Evolutionary conservation across 208 protist species (phyloP), one percentile per base, ranked within the genome.

Genomic region (Wallacemonas rigidus): DNA sequence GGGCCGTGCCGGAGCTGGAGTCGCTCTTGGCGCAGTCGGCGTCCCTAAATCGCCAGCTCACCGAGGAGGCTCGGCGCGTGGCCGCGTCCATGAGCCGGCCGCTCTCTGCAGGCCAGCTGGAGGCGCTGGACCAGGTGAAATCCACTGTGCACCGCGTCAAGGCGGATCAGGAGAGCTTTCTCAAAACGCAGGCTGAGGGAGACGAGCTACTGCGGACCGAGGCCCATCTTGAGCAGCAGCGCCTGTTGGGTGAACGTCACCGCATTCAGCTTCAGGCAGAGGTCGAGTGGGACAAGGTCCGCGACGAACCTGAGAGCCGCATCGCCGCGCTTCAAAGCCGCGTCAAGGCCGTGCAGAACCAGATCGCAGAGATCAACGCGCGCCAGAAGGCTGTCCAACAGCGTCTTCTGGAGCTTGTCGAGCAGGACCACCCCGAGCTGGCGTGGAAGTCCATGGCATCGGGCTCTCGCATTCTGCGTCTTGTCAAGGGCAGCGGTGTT

Each of bases 241-340:
- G 87, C 1, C 80, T 92, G 7, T 15, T 87, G 55, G 60, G 64
- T 7, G 87, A 92, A 75, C 81, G 80, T 2, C 83, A 89, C 63
- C 87, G 87, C 60, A 92, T 92, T 48, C 78, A 88, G 68, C 60
- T 92, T 38, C 81, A 92, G 74, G 87, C 82, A 1, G 87, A 92
- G 72, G 62, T 90, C n/a, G 84, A 92, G 73, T 92, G 87, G 87
- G 69, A 76, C 56, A 88, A 90, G 78, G 83, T 92, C 41, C 75
- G 75, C 15, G 87, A 92, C 64, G 83, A 89, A 67, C 81, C 83
- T 8, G 70, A 80, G 74, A 63, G 8, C 41, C 76, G 76, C 57
- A 77, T 92, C 40, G 36, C 53, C 14, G 50, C 60, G 8, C 55
- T 92, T 11, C 71, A 88, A 51, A 67, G 79, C 3, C 83, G 81